Conservation (phyloP, 2,329 filamentous ascomycete genomes). For the Aspergillus ruber region DNA sequence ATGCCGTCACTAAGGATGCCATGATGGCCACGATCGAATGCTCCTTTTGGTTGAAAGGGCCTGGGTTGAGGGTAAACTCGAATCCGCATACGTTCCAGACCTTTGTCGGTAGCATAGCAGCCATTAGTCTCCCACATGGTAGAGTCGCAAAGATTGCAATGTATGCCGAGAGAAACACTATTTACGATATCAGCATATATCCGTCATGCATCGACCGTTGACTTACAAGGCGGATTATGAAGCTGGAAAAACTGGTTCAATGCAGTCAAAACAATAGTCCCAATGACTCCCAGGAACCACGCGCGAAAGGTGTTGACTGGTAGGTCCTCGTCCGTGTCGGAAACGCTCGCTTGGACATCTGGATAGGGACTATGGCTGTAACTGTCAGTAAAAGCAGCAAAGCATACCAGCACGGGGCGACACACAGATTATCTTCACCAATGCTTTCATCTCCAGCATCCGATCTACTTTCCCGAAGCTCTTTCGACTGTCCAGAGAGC, state of each 20-base stretch:
- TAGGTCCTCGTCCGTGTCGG: constrained; percentile 9
- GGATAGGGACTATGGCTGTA: constrained; percentile 6
- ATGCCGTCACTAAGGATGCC: constrained; percentile 6
- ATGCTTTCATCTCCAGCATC: background rate
- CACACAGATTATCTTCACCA: background rate
- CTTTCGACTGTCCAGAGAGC: background rate
- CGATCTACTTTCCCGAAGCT: background rate
- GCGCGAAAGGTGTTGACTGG: constrained; percentile 22
- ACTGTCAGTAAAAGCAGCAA: background rate
- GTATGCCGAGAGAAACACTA: background rate
- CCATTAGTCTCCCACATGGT: constrained; percentile 4
- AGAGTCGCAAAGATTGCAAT: constrained; percentile 1
- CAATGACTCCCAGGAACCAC: constrained; percentile 38
- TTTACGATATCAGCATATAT: background rate
- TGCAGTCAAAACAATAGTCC: constrained; percentile 7
- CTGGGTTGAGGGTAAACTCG: constrained; percentile 5
- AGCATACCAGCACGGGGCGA: background rate
- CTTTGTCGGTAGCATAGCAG: constrained; percentile 1
- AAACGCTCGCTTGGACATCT: constrained; percentile 14
- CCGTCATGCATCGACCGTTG: background rate
- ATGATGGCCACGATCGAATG: constrained; percentile 10
- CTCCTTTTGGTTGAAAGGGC: constrained; percentile 8
- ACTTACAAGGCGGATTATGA: constrained; percentile 7
- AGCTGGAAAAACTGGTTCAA: constrained; percentile 14
- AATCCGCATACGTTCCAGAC: constrained; percentile 3